A percentile compares a stretch with the other conserved stretches of the same genome.
Conservation (phyloP, 495 filamentous ascomycete species). For the Arthonia radiata region DNA sequence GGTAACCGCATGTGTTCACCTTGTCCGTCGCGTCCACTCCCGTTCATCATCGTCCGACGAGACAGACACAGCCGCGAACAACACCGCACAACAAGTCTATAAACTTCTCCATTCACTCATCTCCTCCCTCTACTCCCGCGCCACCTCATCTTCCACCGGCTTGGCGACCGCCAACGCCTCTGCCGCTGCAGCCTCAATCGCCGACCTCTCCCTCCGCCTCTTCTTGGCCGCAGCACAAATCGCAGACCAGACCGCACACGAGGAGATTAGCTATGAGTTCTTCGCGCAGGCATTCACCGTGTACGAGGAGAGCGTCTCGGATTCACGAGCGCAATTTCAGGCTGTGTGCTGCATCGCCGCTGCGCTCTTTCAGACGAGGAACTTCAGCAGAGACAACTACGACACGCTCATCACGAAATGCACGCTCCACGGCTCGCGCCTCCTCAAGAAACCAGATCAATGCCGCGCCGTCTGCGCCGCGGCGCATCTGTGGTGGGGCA, state of each 20-base stretch:
- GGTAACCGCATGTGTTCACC: conserved; percentile 68
- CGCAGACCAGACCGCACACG: conserved; percentile 74
- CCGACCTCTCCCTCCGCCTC: conserved; percentile 67
- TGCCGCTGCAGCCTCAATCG: too few relatives aligned
- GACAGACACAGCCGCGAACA: too few relatives aligned
- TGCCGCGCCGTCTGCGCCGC: conserved; percentile 90
- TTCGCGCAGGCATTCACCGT: conserved; percentile 97
- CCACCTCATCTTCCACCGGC: conserved; percentile 24
- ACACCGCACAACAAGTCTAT: too few relatives aligned
- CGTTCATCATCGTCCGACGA: conserved; percentile 57
- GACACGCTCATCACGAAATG: conserved; percentile 96
- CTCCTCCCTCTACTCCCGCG: conserved; percentile 70
- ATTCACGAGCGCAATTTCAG: conserved; percentile 91
- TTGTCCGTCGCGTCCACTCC: conserved; percentile 70
- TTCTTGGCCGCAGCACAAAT: conserved; percentile 83
- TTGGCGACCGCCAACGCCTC: conserved; percentile 39
- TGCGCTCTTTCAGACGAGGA: conserved; percentile 60
- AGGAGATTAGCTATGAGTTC: conserved; percentile 93
- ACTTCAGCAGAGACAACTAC: conserved; percentile 90
- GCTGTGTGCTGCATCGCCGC: conserved; percentile 86
- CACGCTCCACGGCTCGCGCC: conserved; percentile 85
- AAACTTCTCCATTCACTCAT: conserved; percentile 81
- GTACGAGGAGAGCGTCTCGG: conserved; percentile 86
- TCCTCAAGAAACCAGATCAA: conserved; percentile 94
- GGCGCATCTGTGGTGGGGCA: conserved; percentile 93